These are phyloP conservation scores for Botrytis tulipae DNA, from an alignment of 2,329 filamentous ascomycete genomes.

Conservation along the genomic window DNA sequence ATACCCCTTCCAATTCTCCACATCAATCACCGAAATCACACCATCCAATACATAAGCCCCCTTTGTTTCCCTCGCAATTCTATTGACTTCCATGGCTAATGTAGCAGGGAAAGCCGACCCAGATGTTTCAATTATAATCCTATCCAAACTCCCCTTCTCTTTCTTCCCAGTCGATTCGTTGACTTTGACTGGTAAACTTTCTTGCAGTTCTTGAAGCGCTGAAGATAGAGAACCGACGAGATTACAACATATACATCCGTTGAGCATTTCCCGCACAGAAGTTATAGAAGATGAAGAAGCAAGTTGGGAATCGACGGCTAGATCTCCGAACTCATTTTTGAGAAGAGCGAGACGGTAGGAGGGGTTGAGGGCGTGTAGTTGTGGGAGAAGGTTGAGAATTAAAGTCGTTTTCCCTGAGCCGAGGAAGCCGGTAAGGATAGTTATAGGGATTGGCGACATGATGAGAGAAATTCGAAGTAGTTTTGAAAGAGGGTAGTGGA, in stretches of 20 bases:
- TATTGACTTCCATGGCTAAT: slow-evolving; percentile 69
- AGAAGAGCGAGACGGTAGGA: slow-evolving; percentile 86
- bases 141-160: slow-evolving; percentile 55
- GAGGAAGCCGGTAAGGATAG: slow-evolving; percentile 93
- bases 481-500: not conserved
- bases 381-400: slow-evolving; percentile 88
- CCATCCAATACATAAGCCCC: slow-evolving; percentile 64
- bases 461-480: not conserved
- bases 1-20: slow-evolving; percentile 75
- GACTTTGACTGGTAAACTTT: not conserved
- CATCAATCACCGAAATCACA: slow-evolving; percentile 69
- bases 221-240: slow-evolving; percentile 86
- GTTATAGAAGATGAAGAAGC: slow-evolving; percentile 79
- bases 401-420: slow-evolving; percentile 96
- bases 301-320: slow-evolving; percentile 90
- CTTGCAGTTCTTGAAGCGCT: slow-evolving; percentile 69
- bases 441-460: slow-evolving; percentile 70
- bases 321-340: slow-evolving; percentile 97
- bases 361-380: slow-evolving; percentile 71
- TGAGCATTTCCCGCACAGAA: slow-evolving; percentile 88
- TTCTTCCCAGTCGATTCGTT: not conserved
- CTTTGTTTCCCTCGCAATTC: slow-evolving; percentile 53
- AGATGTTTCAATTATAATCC: slow-evolving; percentile 91
- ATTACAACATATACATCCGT: slow-evolving; percentile 98
- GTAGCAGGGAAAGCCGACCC: slow-evolving; percentile 64